A percentile compares a stretch with the other conserved stretches of the same genome.
Evolutionary conservation across 345 rosid species (phyloP).

Genomic region (Zanthoxylum bungeanum): DNA sequence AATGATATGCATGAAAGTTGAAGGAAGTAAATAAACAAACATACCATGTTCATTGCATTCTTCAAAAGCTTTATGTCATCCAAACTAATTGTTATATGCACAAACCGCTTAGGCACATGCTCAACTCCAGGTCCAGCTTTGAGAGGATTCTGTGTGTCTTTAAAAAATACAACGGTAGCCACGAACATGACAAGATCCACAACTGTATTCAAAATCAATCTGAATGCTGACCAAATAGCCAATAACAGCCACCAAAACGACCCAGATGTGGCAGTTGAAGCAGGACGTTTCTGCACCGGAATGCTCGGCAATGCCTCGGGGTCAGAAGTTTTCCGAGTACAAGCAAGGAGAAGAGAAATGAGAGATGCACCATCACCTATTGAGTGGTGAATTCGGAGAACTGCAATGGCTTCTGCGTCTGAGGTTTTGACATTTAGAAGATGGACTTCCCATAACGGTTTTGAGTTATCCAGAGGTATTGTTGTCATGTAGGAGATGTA

Average conservation of each 20-base stretch:
- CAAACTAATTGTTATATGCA: slow-evolving; percentile 46
- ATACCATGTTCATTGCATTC: slow-evolving; percentile 29
- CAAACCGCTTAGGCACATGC: slow-evolving; percentile 31
- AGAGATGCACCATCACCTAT: slow-evolving; percentile 60
- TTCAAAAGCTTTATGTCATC: slow-evolving; percentile 66
- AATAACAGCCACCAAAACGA: slow-evolving; percentile 38
- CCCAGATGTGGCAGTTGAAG: not conserved
- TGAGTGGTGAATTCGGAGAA: slow-evolving; percentile 57
- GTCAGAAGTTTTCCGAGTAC: slow-evolving; percentile 50
- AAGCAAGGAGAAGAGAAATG: slow-evolving; percentile 53
- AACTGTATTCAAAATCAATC: slow-evolving; percentile 44
- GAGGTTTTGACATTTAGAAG: slow-evolving; percentile 59
- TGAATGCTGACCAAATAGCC: slow-evolving; percentile 38
- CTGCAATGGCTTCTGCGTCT: slow-evolving; percentile 52
- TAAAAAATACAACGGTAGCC: slow-evolving; percentile 42
- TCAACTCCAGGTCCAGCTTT: slow-evolving; percentile 36
- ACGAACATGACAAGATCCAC: slow-evolving; percentile 40
- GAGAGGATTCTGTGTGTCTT: slow-evolving; percentile 54
- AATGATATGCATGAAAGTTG: no score
- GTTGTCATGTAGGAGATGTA: slow-evolving; percentile 59
- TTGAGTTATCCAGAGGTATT: slow-evolving; percentile 48
- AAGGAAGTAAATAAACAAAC: not conserved
- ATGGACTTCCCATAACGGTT: slow-evolving; percentile 84
- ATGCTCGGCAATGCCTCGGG: slow-evolving; percentile 58
- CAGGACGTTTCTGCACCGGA: slow-evolving; percentile 29